These are phyloP conservation scores for Naganishia sp. DNA, from an alignment of 1,284 basidiomycete species.

Conservation along the genomic window DNA sequence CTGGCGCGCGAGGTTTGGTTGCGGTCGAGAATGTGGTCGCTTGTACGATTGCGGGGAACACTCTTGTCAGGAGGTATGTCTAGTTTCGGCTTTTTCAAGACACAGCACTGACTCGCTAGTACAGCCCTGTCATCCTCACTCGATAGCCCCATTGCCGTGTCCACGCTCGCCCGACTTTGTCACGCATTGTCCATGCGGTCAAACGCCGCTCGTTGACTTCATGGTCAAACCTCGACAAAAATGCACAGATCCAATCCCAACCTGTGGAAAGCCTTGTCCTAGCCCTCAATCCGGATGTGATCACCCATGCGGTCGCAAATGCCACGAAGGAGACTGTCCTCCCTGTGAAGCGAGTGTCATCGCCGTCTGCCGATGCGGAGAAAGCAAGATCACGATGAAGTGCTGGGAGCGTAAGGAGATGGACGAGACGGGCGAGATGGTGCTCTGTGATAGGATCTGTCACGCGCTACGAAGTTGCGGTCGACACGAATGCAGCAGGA, in stretches of 20 bases:
- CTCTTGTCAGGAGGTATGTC: constrained; percentile 61
- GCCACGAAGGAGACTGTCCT: constrained; percentile 62
- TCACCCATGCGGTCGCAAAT: constrained; percentile 66
- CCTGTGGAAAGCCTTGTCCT: constrained; percentile 68
- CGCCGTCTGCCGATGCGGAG: constrained; percentile 77
- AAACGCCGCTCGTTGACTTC: constrained; percentile 58
- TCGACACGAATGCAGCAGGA: constrained; percentile 73
- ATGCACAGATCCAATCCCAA: constrained; percentile 76
- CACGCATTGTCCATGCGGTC: constrained; percentile 78
- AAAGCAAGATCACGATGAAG: constrained; percentile 61
- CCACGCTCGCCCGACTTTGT: constrained; percentile 70
- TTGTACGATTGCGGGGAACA: constrained; percentile 75
- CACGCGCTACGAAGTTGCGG: constrained; percentile 65
- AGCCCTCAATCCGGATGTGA: constrained; percentile 65
- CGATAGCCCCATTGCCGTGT: constrained; percentile 62
- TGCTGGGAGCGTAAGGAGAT: constrained; percentile 53
- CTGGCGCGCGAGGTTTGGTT: constrained; percentile 73
- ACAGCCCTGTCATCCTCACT: constrained; percentile 67
- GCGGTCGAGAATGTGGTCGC: constrained; percentile 66
- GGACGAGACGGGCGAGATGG: constrained; percentile 49
- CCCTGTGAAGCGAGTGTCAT: constrained; percentile 69
- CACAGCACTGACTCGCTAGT: constrained; percentile 49
- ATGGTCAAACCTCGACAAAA: constrained; percentile 57
- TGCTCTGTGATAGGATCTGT: constrained; percentile 77
- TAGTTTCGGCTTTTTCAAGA: background rate